Conservation (phyloP, 1,284 basidiomycete genomes). For the Hypsizygus ulmarius region DNA sequence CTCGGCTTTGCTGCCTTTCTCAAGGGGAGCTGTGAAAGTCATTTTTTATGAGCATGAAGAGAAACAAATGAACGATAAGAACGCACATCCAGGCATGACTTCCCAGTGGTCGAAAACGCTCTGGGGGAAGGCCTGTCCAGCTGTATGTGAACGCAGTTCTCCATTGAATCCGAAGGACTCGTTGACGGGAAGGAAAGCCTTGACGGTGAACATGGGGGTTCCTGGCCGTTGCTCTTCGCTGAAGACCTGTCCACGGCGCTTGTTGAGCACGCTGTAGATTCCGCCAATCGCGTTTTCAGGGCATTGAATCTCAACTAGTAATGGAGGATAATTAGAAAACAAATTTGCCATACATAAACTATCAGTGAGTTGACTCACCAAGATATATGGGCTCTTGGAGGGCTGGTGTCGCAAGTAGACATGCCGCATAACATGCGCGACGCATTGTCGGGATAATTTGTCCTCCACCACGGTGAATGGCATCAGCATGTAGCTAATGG, state of each 20-base stretch:
- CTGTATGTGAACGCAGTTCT: conserved; percentile 89
- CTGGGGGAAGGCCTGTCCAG: conserved; percentile 98
- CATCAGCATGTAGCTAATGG: conserved; percentile 89
- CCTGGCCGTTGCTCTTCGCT: conserved; percentile 96
- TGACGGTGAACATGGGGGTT: conserved; percentile 99
- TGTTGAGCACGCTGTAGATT: conserved; percentile 95
- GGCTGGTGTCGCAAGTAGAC: conserved; percentile 87
- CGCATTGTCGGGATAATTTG: conserved; percentile 98
- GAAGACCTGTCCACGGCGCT: conserved; percentile 98
- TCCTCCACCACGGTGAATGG: conserved; percentile 99
- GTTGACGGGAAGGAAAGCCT: conserved; percentile 95
- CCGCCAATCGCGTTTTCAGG: conserved; percentile 98
- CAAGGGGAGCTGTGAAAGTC: conserved; percentile 57
- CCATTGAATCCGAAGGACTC: conserved; percentile 99
- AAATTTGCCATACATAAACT: too few relatives aligned
- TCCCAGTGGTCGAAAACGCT: conserved; percentile 94
- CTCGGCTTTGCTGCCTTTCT: conserved; percentile 89
- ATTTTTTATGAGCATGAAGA: conserved; percentile 22
- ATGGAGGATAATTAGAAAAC: conserved; percentile 5
- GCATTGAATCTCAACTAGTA: conserved; percentile 90
- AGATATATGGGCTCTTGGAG: conserved; percentile 98
- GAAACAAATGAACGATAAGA: conserved; percentile 16
- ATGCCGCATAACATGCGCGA: conserved; percentile 96
- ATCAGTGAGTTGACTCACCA: conserved; percentile 42
- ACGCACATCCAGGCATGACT: conserved; percentile 76